These are phyloP conservation scores for Cyclostephanos invisitatus DNA, from an alignment of 108 stramenopile genomes.

Conservation along the genomic window DNA sequence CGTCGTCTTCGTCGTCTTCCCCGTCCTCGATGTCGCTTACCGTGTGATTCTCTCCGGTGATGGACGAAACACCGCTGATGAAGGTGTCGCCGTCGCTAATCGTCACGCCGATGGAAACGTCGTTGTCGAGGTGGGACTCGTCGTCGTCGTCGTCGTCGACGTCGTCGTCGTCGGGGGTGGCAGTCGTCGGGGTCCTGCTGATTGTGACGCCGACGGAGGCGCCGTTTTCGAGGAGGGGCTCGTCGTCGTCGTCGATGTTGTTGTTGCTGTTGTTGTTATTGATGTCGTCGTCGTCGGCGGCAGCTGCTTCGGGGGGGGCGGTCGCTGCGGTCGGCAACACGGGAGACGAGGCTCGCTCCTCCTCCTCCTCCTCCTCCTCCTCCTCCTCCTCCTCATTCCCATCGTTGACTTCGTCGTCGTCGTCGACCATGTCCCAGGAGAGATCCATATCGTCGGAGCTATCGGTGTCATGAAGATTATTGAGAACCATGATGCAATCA, in stretches of 20 bases:
- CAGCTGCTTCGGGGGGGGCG: too few relatives aligned
- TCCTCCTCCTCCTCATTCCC: too few relatives aligned
- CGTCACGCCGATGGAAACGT: neutral
- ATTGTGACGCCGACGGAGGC: too few relatives aligned
- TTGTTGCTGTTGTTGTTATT: too few relatives aligned
- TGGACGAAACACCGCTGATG: conserved; percentile 11
- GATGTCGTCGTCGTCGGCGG: too few relatives aligned
- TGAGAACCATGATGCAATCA: conserved; percentile 5
- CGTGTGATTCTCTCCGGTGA: conserved; percentile 14
- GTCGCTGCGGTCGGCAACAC: too few relatives aligned
- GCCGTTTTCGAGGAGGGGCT: too few relatives aligned
- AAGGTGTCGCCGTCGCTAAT: neutral
- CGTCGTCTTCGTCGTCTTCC: conserved; percentile 5
- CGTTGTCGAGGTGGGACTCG: neutral
- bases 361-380: neutral
- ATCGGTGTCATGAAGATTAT: neutral
- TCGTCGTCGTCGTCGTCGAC: conserved; percentile 4
- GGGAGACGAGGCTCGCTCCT: too few relatives aligned
- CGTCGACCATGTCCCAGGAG: conserved; percentile 7
- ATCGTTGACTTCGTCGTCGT: too few relatives aligned
- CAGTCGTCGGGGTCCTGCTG: neutral
- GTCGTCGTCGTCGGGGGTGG: neutral
- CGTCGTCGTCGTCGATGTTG: too few relatives aligned
- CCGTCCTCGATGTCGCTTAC: neutral
- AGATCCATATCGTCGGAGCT: neutral